Conservation (phyloP, 2,329 filamentous ascomycete species). For the Penicillium sp. region DNA sequence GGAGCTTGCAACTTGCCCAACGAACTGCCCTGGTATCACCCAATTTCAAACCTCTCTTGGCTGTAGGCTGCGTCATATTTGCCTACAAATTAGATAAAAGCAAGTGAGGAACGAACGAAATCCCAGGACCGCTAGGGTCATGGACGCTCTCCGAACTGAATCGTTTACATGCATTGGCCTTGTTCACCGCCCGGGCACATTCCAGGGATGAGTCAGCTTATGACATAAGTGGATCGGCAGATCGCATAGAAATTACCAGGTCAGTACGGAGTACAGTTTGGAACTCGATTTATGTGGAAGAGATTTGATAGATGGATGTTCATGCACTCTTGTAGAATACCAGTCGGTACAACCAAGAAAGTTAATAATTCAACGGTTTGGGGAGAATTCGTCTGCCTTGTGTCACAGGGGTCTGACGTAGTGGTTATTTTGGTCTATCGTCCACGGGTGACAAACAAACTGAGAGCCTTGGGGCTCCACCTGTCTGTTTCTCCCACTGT, state of each 20-base stretch:
- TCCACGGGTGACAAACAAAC: conserved; percentile 1
- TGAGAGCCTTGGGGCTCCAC: background rate
- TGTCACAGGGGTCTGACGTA: conserved; percentile 7
- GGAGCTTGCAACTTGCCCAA: no score
- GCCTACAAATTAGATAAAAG: no score
- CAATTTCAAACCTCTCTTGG: no score
- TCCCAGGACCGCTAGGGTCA: no score
- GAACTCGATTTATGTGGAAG: background rate
- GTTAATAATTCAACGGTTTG: conserved; percentile 2
- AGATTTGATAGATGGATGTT: background rate
- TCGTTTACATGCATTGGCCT: no score
- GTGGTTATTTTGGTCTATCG: conserved; percentile 1
- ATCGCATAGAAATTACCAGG: background rate
- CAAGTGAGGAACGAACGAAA: no score
- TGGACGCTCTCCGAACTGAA: no score
- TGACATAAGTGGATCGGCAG: conserved; percentile 1
- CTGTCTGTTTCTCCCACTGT: background rate
- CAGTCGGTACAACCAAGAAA: background rate
- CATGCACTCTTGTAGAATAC: background rate
- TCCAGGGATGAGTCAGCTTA: background rate
- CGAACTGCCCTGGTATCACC: no score
- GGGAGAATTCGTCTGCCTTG: conserved; percentile 2
- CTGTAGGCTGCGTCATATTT: no score
- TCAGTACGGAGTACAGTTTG: background rate
- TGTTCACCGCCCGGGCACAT: conserved; percentile 1